These are phyloP conservation scores for Puccinia triticina DNA, from an alignment of 1,284 basidiomycete genomes.

Conservation along the genomic window DNA sequence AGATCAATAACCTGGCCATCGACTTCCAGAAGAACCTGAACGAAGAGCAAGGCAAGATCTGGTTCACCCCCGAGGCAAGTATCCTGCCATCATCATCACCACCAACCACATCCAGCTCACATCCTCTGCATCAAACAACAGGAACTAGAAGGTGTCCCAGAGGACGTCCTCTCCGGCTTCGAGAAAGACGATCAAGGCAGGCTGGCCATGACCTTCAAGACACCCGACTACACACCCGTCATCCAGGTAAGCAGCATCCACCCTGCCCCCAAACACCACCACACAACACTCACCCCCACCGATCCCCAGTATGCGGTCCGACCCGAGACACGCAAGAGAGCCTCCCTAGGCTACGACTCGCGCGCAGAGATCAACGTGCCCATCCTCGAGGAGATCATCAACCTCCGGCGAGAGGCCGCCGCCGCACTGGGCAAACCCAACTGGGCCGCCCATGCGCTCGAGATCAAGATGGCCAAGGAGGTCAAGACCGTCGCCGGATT, in stretches of 20 bases:
- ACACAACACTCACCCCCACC: background rate
- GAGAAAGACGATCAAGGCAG: constrained; percentile 62
- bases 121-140: too few relatives aligned
- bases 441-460: constrained; percentile 78
- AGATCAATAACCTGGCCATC: constrained; percentile 71
- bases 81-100: background rate
- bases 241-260: constrained; percentile 60
- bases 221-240: constrained; percentile 75
- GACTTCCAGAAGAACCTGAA: constrained; percentile 82
- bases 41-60: constrained; percentile 68
- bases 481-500: constrained; percentile 69
- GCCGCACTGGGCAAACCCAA: constrained; percentile 72
- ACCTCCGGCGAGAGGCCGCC: constrained; percentile 71
- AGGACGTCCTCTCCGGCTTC: constrained; percentile 75
- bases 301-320: constrained; percentile 72
- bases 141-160: constrained; percentile 76
- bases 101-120: background rate
- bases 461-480: constrained; percentile 80
- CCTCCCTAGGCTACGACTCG: constrained; percentile 70
- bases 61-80: constrained; percentile 62
- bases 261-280: background rate
- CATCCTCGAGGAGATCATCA: constrained; percentile 69
- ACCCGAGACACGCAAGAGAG: constrained; percentile 70
- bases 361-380: constrained; percentile 72
- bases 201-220: constrained; percentile 67